phyloP scores from a whole-genome alignment of 257 asterid species.

The Lycium barbarum region DNA sequence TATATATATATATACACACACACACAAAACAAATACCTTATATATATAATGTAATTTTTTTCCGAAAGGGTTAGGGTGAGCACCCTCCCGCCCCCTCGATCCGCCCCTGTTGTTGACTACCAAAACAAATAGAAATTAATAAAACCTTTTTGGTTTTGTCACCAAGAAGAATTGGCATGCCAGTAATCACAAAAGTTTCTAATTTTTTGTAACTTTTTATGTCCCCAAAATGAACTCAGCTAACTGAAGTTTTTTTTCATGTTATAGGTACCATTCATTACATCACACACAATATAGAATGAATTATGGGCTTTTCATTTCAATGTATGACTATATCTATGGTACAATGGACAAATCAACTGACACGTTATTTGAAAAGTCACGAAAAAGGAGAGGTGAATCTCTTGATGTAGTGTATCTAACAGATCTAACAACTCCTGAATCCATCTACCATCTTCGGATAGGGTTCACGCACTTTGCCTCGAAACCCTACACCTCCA shows the following conservation, averaged over 20 bases:
- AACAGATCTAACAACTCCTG: slow-evolving; percentile 75
- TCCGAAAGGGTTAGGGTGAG: too few species aligned
- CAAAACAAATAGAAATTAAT: too few species aligned
- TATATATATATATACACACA: too few species aligned
- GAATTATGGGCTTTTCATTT: slow-evolving; percentile 89
- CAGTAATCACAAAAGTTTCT: too few species aligned
- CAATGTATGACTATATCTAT: slow-evolving; percentile 75
- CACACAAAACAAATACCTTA: too few species aligned
- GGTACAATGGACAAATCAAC: slow-evolving; percentile 73
- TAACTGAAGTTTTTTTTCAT: slow-evolving; percentile 20
- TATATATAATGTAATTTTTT: too few species aligned
- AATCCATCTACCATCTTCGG: slow-evolving; percentile 77
- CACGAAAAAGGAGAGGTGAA: slow-evolving; percentile 60
- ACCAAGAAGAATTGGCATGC: too few species aligned
- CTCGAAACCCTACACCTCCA: slow-evolving; percentile 61
- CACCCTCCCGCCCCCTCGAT: too few species aligned
- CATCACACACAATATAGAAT: slow-evolving; percentile 92
- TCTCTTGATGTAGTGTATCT: slow-evolving; percentile 29
- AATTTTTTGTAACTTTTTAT: too few species aligned
- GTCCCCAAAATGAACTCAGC: too few species aligned
- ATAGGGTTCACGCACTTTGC: slow-evolving; percentile 76
- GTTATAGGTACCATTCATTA: slow-evolving; percentile 75
- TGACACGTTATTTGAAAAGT: slow-evolving; percentile 55
- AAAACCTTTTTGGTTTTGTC: too few species aligned
- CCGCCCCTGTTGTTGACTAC: too few species aligned